Evolutionary conservation across 2,329 filamentous ascomycete genomes (phyloP), one percentile per base, ranked within the genome.

Genomic region (Fusarium equiseti): DNA sequence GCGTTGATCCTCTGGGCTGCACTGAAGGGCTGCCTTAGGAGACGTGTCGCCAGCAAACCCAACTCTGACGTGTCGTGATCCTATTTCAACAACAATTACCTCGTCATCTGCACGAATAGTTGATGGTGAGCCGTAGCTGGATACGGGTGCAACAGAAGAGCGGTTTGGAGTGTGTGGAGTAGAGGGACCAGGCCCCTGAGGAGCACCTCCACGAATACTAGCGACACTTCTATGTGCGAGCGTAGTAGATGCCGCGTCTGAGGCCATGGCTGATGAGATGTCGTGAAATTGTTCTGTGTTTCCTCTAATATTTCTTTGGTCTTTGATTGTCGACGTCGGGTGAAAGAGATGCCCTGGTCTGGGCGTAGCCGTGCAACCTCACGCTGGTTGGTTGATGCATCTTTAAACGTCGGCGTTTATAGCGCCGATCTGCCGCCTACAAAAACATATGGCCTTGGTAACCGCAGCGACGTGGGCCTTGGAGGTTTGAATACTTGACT

Each of bases 31-130:
- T 2, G 85, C 87, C 78, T 95, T 97, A 72, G 94, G 94, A 5
- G 85, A 82, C 45, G 90, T 87, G 79, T 97, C 95, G 54, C 95
- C 95, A 8, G 95, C 93, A 77, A 98, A 96, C 1, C 96, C 96
- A 12, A 92, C 91, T 46, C 92, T 89, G 27, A 98, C 80, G 79
- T 90, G 91, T 24, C 95, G 89, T 12, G 92, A 88, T 2, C 94
- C 95, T 38, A 98, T 79, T 78, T 98, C 94, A 54, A 98, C 84
- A 44, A 99, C 87, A 8, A 97, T 81, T 9, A 91, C 85, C 72
- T 98, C 96, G 76, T 99, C 96, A 75, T 97, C 94, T 75, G 91
- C 83, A 75, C 90, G 85, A 72, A 92, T 79, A 75, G 89, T 81
- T 64, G 89, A 87, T 71, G 89, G 84, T 48, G 88, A 87, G 71